Percentiles rank a stretch among this genome's conserved stretches.
Evolutionary conservation across 768 basidiomycete species (phyloP).

Genomic region (Tricholoma saponaceum): DNA sequence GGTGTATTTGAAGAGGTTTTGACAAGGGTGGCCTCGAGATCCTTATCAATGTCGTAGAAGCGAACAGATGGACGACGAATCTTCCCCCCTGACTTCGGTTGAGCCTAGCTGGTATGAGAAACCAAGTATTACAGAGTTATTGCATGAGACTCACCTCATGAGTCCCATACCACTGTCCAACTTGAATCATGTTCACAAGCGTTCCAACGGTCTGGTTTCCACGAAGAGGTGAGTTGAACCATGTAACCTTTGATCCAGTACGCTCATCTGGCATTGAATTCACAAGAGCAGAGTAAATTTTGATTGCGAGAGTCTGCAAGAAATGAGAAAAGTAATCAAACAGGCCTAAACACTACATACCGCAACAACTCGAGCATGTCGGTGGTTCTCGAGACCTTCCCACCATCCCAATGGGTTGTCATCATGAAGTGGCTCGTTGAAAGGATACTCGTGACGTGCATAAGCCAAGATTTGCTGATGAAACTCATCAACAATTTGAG

Average conservation of each 20-base stretch:
- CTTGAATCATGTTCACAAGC: slow-evolving; percentile 12
- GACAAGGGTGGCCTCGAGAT: too few relatives aligned
- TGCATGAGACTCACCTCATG: neutral
- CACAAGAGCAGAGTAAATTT: slow-evolving; percentile 23
- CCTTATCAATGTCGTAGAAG: too few relatives aligned
- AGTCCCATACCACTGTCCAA: slow-evolving; percentile 16
- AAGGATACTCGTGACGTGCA: too few relatives aligned
- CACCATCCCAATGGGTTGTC: slow-evolving; percentile 17
- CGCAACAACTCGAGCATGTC: slow-evolving; percentile 19
- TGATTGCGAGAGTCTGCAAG: slow-evolving; percentile 16
- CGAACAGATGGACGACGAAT: too few relatives aligned
- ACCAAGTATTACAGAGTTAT: too few relatives aligned
- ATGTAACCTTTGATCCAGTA: slow-evolving; percentile 31
- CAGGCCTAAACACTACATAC: slow-evolving; percentile 10
- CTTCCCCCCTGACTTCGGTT: too few relatives aligned
- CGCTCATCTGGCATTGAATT: slow-evolving; percentile 31
- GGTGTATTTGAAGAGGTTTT: too few relatives aligned
- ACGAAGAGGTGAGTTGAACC: slow-evolving; percentile 23
- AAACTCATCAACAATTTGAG: too few relatives aligned
- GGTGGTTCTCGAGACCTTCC: slow-evolving; percentile 5
- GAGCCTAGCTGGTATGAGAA: too few relatives aligned
- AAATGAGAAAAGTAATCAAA: neutral
- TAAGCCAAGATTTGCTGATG: too few relatives aligned
- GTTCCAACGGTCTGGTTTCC: slow-evolving; percentile 4
- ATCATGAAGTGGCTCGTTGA: neutral